Percentiles rank a stretch among this genome's conserved stretches.
These are phyloP conservation scores for Prunus padus DNA, from an alignment of 306 rosid species.

Conservation along the genomic window DNA sequence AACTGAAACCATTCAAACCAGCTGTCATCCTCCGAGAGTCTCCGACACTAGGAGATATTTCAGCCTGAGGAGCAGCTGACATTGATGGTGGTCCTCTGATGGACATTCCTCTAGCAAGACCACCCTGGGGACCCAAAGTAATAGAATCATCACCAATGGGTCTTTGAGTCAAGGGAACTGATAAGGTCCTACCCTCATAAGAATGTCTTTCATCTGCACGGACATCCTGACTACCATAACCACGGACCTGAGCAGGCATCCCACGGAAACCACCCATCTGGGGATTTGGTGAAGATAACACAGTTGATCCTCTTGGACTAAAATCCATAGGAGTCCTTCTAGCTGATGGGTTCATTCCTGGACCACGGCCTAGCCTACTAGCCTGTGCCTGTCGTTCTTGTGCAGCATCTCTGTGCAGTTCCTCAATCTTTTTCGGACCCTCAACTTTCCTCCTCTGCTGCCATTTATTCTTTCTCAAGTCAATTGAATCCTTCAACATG, in stretches of 20 bases:
- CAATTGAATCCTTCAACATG: slow-evolving; percentile 89
- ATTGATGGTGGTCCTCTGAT: slow-evolving; percentile 65
- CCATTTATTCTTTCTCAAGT: slow-evolving; percentile 90
- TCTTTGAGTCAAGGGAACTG: slow-evolving; percentile 63
- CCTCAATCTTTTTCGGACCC: slow-evolving; percentile 97
- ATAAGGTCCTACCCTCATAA: slow-evolving; percentile 62
- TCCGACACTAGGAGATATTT: slow-evolving; percentile 33
- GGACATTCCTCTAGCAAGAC: slow-evolving; percentile 97
- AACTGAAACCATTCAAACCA: slow-evolving; percentile 59
- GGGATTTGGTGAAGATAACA: slow-evolving; percentile 54
- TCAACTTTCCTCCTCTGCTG: slow-evolving; percentile 92
- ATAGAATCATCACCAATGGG: slow-evolving; percentile 65
- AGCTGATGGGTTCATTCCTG: slow-evolving; percentile 48
- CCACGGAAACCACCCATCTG: slow-evolving; percentile 73
- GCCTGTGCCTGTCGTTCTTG: slow-evolving; percentile 87
- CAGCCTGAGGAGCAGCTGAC: slow-evolving; percentile 42
- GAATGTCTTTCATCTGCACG: slow-evolving; percentile 65
- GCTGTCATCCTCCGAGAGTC: slow-evolving; percentile 55
- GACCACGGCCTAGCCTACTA: slow-evolving; percentile 79
- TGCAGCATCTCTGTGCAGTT: slow-evolving; percentile 96
- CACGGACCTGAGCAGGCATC: slow-evolving; percentile 53
- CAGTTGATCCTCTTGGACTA: slow-evolving; percentile 60
- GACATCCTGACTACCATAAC: slow-evolving; percentile 74
- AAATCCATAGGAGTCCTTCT: slow-evolving; percentile 74
- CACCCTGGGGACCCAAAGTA: slow-evolving; percentile 90